These are phyloP conservation scores for Bryum argenteum DNA, from an alignment of 225 moss, liverwort and hornwort species.

Conservation along the genomic window DNA sequence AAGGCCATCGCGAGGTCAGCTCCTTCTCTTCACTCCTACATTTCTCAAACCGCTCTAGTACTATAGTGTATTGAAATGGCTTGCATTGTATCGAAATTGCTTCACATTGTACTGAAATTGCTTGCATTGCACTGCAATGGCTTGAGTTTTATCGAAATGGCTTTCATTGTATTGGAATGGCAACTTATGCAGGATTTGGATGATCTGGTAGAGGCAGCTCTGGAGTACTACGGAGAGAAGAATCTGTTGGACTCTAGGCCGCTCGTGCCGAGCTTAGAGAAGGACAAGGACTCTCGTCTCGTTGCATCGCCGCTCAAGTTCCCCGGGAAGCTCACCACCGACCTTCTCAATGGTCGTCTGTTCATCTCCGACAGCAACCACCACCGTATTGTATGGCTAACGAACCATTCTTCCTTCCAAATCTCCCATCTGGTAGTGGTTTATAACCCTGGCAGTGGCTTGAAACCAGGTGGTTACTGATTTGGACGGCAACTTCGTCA, in stretches of 20 bases:
- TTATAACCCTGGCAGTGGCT: constrained; percentile 56
- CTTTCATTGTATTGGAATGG: too few relatives aligned
- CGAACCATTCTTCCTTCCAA: background rate
- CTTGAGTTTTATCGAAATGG: too few relatives aligned
- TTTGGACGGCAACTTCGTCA: constrained; percentile 79
- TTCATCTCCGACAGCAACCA: constrained; percentile 99
- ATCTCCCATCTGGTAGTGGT: background rate
- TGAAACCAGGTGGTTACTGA: constrained; percentile 66
- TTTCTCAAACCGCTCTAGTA: too few relatives aligned
- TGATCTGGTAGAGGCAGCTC: constrained; percentile 81
- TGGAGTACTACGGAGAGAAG: constrained; percentile 82
- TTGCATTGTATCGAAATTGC: too few relatives aligned
- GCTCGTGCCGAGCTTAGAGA: constrained; percentile 71
- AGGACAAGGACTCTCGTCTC: constrained; percentile 73
- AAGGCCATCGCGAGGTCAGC: constrained; percentile 87
- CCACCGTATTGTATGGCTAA: constrained; percentile 77
- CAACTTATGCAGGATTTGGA: constrained; percentile 68
- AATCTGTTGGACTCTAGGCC: constrained; percentile 71
- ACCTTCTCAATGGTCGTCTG: constrained; percentile 80
- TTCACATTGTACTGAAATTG: too few relatives aligned
- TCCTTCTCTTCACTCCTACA: background rate
- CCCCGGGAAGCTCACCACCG: constrained; percentile 90
- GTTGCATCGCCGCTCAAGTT: constrained; percentile 83
- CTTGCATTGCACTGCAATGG: too few relatives aligned
- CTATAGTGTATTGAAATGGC: too few relatives aligned